Evolutionary conservation across 2,329 filamentous ascomycete species (phyloP).

Genomic region (Grosmannia clavigera): DNA sequence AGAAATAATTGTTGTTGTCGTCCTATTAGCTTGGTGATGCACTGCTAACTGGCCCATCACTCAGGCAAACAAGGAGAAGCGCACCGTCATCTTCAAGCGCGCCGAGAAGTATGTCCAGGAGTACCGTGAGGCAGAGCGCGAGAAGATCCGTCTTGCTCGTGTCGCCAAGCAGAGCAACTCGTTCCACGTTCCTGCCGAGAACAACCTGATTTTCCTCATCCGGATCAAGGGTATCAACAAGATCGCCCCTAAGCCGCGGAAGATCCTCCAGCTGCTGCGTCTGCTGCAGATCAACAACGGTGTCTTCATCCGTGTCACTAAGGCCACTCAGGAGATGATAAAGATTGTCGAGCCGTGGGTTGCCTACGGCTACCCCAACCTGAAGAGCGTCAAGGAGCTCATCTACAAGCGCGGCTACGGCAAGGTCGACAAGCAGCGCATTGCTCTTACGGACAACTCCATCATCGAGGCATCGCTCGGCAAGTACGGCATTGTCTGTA

Average conservation of each 20-base stretch:
- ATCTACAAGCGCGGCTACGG: conserved; percentile 99
- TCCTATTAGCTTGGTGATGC: background rate
- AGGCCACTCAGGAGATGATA: conserved; percentile 94
- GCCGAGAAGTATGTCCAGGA: conserved; percentile 99
- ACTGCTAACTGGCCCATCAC: conserved; percentile 13
- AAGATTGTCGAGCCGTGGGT: conserved; percentile 98
- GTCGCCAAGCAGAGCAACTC: conserved; percentile 83
- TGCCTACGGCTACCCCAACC: conserved; percentile 98
- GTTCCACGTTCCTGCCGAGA: conserved; percentile 89
- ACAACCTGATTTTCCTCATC: conserved; percentile 94
- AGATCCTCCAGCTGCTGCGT: conserved; percentile 98
- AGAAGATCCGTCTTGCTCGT: conserved; percentile 90
- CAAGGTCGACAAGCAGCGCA: conserved; percentile 97
- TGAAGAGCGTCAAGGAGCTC: conserved; percentile 97
- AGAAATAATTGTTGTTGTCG: conserved; percentile 5
- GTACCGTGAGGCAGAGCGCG: conserved; percentile 95
- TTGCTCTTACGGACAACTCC: conserved; percentile 92
- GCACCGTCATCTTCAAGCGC: conserved; percentile 97
- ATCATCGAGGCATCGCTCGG: conserved; percentile 94
- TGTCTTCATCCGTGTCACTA: conserved; percentile 94
- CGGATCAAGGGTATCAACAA: conserved; percentile 99
- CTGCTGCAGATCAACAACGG: conserved; percentile 99
- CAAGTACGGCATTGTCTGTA: conserved; percentile 98
- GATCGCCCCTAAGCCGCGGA: conserved; percentile 99
- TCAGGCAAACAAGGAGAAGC: conserved; percentile 98